phyloP scores from a whole-genome alignment of 352 stramenopile genomes.

The Hyaloperonospora brassicae region DNA sequence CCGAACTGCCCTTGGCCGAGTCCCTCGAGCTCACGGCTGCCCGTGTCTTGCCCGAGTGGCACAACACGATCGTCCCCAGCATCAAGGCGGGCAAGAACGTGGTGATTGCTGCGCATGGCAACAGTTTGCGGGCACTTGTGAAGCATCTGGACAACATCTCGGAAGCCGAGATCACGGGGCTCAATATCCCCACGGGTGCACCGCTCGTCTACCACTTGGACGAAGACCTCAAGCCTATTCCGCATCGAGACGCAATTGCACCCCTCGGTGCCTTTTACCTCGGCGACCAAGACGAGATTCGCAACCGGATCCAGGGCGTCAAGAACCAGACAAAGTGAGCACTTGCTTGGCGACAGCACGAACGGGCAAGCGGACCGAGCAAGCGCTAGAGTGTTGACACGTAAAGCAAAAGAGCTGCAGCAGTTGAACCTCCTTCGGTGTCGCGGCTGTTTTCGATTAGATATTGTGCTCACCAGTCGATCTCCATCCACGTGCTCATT shows the following conservation, averaged over 20 bases:
- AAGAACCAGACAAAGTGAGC: conserved; percentile 96
- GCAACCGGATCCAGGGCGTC: conserved; percentile 92
- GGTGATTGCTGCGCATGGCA: conserved; percentile 92
- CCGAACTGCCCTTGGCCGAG: conserved; percentile 87
- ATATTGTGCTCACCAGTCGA: not conserved
- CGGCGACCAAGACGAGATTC: conserved; percentile 95
- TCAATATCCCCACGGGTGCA: conserved; percentile 91
- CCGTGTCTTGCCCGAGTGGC: conserved; percentile 88
- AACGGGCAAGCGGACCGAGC: too few relatives aligned
- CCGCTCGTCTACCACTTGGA: conserved; percentile 86
- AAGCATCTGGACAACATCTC: conserved; percentile 92
- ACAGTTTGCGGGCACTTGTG: conserved; percentile 88
- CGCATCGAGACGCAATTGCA: conserved; percentile 75
- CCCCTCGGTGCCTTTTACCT: conserved; percentile 78
- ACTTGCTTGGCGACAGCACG: too few relatives aligned
- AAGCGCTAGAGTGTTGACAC: too few relatives aligned
- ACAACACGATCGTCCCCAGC: conserved; percentile 86
- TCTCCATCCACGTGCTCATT: too few relatives aligned
- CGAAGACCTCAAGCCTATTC: conserved; percentile 78
- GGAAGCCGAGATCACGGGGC: conserved; percentile 89
- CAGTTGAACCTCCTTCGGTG: too few relatives aligned
- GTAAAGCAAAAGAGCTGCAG: conserved; percentile 1
- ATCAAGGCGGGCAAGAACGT: conserved; percentile 92
- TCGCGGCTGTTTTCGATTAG: not conserved
- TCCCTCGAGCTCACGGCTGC: conserved; percentile 91